Evolutionary conservation across 352 stramenopile species (phyloP).

Genomic region (Phytopythium boreale): DNA sequence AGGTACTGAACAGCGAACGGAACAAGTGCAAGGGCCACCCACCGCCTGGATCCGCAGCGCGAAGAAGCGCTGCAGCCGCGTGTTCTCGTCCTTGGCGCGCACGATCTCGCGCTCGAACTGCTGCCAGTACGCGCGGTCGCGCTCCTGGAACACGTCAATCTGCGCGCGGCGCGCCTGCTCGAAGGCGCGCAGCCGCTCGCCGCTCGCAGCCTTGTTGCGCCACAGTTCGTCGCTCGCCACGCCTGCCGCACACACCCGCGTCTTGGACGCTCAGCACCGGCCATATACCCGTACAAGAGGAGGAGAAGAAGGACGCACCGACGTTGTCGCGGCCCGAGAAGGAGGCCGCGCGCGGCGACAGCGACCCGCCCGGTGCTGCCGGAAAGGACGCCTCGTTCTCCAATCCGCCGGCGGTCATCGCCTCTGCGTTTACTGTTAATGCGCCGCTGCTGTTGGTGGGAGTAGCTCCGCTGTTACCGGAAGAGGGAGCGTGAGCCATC

Average conservation of each 20-base stretch:
- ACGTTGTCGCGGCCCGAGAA: constrained; percentile 4
- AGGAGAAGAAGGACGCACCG: neutral
- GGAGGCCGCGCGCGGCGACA: constrained; percentile 5
- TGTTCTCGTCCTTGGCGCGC: constrained; percentile 60
- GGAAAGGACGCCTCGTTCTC: too few species aligned
- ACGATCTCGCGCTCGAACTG: constrained; percentile 77
- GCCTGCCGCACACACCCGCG: constrained; percentile 1
- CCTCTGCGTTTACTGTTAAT: too few species aligned
- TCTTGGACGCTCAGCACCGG: too few species aligned
- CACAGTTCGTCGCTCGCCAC: constrained; percentile 39
- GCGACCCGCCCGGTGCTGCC: neutral
- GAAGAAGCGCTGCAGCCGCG: constrained; percentile 68
- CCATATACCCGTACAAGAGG: neutral
- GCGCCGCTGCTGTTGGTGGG: neutral
- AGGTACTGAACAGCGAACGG: neutral
- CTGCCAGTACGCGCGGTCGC: constrained; percentile 72
- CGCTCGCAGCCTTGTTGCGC: constrained; percentile 59
- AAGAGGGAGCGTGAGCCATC: neutral
- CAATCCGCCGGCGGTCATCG: neutral
- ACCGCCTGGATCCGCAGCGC: constrained; percentile 57
- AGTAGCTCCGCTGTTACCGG: neutral
- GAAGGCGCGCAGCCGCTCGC: constrained; percentile 60
- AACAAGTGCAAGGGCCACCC: neutral
- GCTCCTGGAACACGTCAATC: constrained; percentile 67
- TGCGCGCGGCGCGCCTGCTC: constrained; percentile 58